Evolutionary conservation across 2,329 filamentous ascomycete genomes (phyloP).

Genomic region (Pseudophaeomoniella oleicola): DNA sequence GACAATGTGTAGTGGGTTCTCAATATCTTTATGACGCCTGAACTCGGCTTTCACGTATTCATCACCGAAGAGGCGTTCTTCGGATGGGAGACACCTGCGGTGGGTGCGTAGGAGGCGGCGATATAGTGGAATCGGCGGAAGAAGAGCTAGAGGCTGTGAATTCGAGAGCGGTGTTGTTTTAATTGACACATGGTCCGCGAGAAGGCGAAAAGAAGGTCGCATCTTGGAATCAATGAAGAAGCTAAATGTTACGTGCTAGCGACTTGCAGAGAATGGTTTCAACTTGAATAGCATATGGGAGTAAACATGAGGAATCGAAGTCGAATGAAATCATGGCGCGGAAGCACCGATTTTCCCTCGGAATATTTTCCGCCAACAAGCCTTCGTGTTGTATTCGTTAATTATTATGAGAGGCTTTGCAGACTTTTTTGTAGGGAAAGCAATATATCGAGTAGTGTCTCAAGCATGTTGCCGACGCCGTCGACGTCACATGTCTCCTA

Average conservation of each 20-base stretch:
- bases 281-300: too few relatives aligned
- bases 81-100: constrained; percentile 57
- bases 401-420: too few relatives aligned
- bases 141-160: constrained; percentile 47
- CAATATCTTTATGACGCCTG: constrained; percentile 63
- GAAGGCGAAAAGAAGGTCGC: neutral
- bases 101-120: constrained; percentile 75
- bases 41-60: constrained; percentile 92
- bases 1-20: constrained; percentile 87
- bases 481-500: constrained; percentile 85
- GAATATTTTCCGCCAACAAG: too few relatives aligned
- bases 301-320: too few relatives aligned
- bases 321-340: too few relatives aligned
- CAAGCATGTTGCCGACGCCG: constrained; percentile 77
- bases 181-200: neutral
- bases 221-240: neutral
- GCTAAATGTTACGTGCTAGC: too few relatives aligned
- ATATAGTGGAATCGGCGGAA: constrained; percentile 83
- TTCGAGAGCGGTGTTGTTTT: neutral
- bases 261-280: too few relatives aligned
- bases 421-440: too few relatives aligned
- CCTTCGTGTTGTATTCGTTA: too few relatives aligned
- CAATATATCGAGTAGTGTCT: too few relatives aligned
- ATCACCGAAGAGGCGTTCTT: constrained; percentile 73
- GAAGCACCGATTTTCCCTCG: too few relatives aligned